phyloP scores from a whole-genome alignment of 805 yeast genomes.

The Ogataea pignaliae region DNA sequence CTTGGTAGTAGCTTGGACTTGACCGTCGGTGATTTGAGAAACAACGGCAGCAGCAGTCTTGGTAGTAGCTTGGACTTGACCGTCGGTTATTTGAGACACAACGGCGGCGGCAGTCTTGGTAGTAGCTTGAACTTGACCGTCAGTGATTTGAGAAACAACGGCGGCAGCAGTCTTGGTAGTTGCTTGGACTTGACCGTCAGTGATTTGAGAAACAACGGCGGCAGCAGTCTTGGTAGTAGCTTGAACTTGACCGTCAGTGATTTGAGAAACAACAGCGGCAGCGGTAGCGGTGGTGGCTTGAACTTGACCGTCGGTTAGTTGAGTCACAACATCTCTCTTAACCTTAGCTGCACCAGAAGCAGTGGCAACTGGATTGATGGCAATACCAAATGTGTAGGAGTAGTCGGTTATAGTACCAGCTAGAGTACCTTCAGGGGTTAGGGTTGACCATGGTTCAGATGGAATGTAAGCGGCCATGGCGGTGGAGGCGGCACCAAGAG shows the following conservation, averaged over 20 bases:
- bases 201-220: constrained; percentile 31
- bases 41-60: constrained; percentile 20
- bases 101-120: constrained; percentile 24
- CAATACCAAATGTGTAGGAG: constrained; percentile 61
- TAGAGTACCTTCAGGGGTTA: constrained; percentile 57
- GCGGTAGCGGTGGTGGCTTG: constrained; percentile 33
- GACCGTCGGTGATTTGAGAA: constrained; percentile 48
- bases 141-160: constrained; percentile 38
- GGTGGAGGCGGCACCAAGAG: constrained; percentile 41
- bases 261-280: constrained; percentile 31
- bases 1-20: constrained; percentile 35
- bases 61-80: constrained; percentile 25
- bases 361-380: constrained; percentile 47
- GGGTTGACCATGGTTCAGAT: constrained; percentile 64
- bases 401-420: constrained; percentile 55
- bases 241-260: constrained; percentile 43
- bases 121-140: constrained; percentile 38
- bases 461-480: constrained; percentile 62
- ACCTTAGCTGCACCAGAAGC: constrained; percentile 16
- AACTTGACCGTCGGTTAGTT: constrained; percentile 14
- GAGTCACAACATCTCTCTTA: constrained; percentile 34
- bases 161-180: constrained; percentile 28
- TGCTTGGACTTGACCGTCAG: constrained; percentile 43
- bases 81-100: constrained; percentile 24
- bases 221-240: constrained; percentile 31